Percentiles rank a stretch among this genome's conserved stretches.
These are phyloP conservation scores for Solanum tarijense DNA, from an alignment of 257 asterid species.

Conservation along the genomic window DNA sequence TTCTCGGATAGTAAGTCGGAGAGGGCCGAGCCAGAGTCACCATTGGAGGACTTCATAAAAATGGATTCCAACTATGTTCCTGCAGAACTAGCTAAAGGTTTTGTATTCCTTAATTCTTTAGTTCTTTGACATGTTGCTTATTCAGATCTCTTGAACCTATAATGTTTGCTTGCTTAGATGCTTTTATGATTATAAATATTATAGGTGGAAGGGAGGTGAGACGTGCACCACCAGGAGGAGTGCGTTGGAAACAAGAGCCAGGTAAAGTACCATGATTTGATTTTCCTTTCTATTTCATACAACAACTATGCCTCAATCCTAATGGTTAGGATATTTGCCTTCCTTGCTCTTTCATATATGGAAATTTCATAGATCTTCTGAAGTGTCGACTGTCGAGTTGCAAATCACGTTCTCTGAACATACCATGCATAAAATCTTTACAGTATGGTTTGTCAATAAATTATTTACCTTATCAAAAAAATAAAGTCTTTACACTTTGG, in stretches of 20 bases:
- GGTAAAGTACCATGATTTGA: constrained; percentile 19
- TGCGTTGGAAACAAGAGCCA: constrained; percentile 37
- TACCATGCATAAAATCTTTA: neutral
- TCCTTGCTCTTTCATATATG: neutral
- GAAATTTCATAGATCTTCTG: neutral
- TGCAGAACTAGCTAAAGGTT: constrained; percentile 52
- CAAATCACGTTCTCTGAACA: neutral
- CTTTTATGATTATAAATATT: neutral
- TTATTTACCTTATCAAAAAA: neutral
- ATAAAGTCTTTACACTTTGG: neutral
- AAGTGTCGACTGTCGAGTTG: neutral
- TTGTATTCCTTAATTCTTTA: neutral
- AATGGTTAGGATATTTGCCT: neutral
- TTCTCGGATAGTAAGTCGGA: constrained; percentile 27
- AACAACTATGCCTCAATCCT: neutral
- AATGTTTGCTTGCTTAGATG: neutral
- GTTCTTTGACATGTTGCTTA: neutral
- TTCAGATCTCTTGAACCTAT: neutral
- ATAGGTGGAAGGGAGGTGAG: constrained; percentile 30
- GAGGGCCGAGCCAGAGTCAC: constrained; percentile 18
- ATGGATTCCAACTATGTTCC: constrained; percentile 45
- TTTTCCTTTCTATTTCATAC: neutral
- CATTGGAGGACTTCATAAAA: constrained; percentile 34
- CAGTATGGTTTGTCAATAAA: neutral
- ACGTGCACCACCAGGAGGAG: constrained; percentile 24